Conservation (phyloP, 2,329 filamentous ascomycete genomes). For the Aspergillus novofumigatus region DNA sequence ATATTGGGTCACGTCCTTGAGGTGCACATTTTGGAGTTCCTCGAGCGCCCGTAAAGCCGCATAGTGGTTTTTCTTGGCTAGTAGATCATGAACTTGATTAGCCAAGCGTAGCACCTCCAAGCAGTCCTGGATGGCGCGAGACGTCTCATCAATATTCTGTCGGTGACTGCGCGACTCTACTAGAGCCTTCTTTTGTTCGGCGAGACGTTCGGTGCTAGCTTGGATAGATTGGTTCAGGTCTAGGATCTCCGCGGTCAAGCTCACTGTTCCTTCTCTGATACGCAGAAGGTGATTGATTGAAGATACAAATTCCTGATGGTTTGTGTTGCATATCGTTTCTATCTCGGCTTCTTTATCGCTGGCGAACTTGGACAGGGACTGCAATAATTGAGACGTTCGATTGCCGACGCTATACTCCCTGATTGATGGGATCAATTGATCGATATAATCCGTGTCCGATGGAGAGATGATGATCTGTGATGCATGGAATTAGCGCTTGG, state of each 20-base stretch:
- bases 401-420: constrained; percentile 81
- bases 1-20: constrained; percentile 91
- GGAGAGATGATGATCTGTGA: constrained; percentile 83
- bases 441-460: constrained; percentile 88
- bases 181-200: constrained; percentile 87
- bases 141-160: constrained; percentile 93
- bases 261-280: constrained; percentile 85
- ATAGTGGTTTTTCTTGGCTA: constrained; percentile 92
- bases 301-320: constrained; percentile 92
- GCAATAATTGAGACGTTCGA: constrained; percentile 67
- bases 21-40: constrained; percentile 91
- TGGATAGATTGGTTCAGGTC: constrained; percentile 93
- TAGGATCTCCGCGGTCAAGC: constrained; percentile 84
- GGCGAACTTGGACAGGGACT: constrained; percentile 76
- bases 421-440: constrained; percentile 89
- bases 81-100: constrained; percentile 88
- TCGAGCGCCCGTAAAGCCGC: constrained; percentile 89
- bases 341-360: constrained; percentile 86
- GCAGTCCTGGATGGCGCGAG: constrained; percentile 82
- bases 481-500: constrained; percentile 6
- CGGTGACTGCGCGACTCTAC: constrained; percentile 89
- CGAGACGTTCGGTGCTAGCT: constrained; percentile 86
- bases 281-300: constrained; percentile 92
- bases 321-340: constrained; percentile 87
- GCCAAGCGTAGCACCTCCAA: constrained; percentile 87